These are phyloP conservation scores for Pleurotus tuber-regium DNA, from an alignment of 768 basidiomycete species.

Conservation along the genomic window DNA sequence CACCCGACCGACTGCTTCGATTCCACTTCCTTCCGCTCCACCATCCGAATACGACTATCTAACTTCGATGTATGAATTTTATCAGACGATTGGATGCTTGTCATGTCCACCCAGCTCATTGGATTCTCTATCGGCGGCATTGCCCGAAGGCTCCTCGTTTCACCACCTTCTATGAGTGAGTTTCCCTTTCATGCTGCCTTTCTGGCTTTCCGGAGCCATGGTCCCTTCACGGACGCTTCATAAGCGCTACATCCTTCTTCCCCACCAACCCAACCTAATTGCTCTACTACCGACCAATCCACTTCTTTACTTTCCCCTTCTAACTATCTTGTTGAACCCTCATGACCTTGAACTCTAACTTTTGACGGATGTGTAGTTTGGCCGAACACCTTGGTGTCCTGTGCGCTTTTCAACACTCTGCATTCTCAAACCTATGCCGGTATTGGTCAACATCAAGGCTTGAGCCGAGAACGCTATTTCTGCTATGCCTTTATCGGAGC, in stretches of 20 bases:
- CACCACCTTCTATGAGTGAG: slow-evolving; percentile 63
- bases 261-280: not conserved
- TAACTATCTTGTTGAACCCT: no score
- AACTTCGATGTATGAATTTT: not conserved
- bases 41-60: not conserved
- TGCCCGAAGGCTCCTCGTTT: slow-evolving; percentile 60
- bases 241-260: not conserved
- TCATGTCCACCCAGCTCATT: slow-evolving; percentile 72
- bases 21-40: not conserved
- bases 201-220: not conserved
- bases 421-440: slow-evolving; percentile 61
- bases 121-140: slow-evolving; percentile 58
- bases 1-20: no score
- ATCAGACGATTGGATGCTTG: slow-evolving; percentile 57
- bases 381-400: slow-evolving; percentile 69
- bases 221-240: not conserved
- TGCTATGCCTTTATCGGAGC: slow-evolving; percentile 47
- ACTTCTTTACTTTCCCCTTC: no score
- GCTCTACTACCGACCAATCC: no score
- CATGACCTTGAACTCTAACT: no score
- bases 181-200: not conserved
- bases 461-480: slow-evolving; percentile 62
- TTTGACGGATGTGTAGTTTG: no score
- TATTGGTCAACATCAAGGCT: slow-evolving; percentile 48
- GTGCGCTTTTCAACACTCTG: slow-evolving; percentile 72